Evolutionary conservation across 495 filamentous ascomycete genomes (phyloP).

Genomic region (Penicillium coffeae): DNA sequence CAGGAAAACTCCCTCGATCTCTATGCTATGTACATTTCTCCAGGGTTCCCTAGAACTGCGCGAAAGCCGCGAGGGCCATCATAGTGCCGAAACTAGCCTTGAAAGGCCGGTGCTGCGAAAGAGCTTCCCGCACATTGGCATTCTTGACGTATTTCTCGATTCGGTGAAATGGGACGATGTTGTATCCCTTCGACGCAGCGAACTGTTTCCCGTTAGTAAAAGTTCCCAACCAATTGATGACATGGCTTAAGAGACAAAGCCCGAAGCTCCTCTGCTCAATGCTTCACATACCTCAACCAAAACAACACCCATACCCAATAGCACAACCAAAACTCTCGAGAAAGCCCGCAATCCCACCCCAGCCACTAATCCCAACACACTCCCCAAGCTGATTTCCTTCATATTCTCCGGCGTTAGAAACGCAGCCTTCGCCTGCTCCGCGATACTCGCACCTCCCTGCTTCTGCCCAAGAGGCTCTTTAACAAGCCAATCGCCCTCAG

Average conservation of each 20-base stretch:
- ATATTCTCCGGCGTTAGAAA: constrained; percentile 47
- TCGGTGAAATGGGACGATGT: constrained; percentile 59
- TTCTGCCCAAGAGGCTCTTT: constrained; percentile 22
- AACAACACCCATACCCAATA: constrained; percentile 69
- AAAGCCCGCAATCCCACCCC: constrained; percentile 72
- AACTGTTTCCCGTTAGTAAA: too few relatives aligned
- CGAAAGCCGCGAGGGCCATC: constrained; percentile 76
- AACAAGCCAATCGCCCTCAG: constrained; percentile 28
- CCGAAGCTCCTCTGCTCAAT: too few relatives aligned
- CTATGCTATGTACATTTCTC: constrained; percentile 15
- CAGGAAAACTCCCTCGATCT: neutral
- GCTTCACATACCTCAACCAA: constrained; percentile 59
- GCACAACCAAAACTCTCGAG: constrained; percentile 65
- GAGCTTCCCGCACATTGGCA: constrained; percentile 53
- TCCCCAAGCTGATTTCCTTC: constrained; percentile 66
- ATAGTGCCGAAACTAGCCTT: constrained; percentile 74
- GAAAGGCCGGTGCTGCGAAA: constrained; percentile 68
- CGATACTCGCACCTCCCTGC: constrained; percentile 21
- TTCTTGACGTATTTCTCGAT: constrained; percentile 56
- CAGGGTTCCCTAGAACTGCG: constrained; percentile 34
- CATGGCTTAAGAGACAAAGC: too few relatives aligned
- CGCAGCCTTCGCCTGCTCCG: constrained; percentile 8
- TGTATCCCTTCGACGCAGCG: constrained; percentile 68
- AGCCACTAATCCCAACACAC: constrained; percentile 62
- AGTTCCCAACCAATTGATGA: too few relatives aligned